Evolutionary conservation across 495 filamentous ascomycete genomes (phyloP), one percentile per base, ranked within the genome.

Genomic region (Talaromyces nanjingensis): DNA sequence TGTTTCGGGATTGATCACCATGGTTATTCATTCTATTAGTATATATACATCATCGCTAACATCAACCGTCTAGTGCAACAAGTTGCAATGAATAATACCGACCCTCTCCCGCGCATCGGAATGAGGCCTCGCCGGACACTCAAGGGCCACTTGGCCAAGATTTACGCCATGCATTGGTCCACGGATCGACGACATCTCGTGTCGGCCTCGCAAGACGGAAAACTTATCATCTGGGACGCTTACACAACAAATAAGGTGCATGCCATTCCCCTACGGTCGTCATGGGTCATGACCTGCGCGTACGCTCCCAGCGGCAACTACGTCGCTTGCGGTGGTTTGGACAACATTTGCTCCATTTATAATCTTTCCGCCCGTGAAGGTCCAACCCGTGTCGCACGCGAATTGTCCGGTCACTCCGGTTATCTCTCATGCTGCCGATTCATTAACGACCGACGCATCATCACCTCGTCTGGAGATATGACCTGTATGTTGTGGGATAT

Each of bases 401-500:
- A 98, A 75, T 84, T 98, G 31, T 98, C 96, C 27, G 96, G 94
- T 34, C 94, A 98, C 75, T 96, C 93, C 22, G 94, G 94, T 39
- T 98, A 98, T 70, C 87, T 98, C 45, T 97, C 92, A 33, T 98
- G 94, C 90, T 98, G 94, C 70, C 89, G 94, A 53, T 98, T 98
- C 76, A 97, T 98, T 83, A 98, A 96, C 74, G 94, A 98, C 81
- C 89, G 93, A 68, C 90, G 91, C 68, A 98, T 98, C 70, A 86
- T 98, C 61, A 98, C 94, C 64, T 98, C 94, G 14, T 98, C 94
- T 14, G 94, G 94, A 59, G 94, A 98, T 72, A 98, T 98, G 96
- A 98, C 94, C 57, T 98, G 94, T 80, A 97, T 98, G 90, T 89
- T 98, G 69, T 98, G 94, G 94, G 94, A 98, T 83, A 91, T 98